A percentile compares a stretch with the other conserved stretches of the same genome.
Conservation (phyloP, 2,329 filamentous ascomycete genomes). For the Tolypocladium pustulatum region DNA sequence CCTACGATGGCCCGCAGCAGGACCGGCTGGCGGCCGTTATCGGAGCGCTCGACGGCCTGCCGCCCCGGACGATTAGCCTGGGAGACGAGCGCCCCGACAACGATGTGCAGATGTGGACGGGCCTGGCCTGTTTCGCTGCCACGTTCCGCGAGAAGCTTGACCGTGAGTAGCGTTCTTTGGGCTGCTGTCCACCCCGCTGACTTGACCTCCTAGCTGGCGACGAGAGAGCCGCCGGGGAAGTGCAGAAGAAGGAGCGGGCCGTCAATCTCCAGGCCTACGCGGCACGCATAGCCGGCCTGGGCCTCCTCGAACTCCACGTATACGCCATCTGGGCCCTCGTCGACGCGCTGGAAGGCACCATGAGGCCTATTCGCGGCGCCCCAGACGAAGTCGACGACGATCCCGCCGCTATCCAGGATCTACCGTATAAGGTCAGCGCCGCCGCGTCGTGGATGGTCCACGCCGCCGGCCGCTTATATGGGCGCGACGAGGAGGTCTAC, state of each 20-base stretch:
- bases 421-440: slow-evolving; percentile 3
- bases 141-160: too few species aligned
- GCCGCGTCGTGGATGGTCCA: slow-evolving; percentile 5
- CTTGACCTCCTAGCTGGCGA: neutral
- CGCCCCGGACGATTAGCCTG: neutral
- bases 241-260: neutral
- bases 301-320: neutral
- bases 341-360: slow-evolving; percentile 7
- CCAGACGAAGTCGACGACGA: slow-evolving; percentile 7
- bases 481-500: slow-evolving; percentile 6
- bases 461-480: slow-evolving; percentile 4
- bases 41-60: slow-evolving; percentile 3
- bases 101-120: slow-evolving; percentile 2
- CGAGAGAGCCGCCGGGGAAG: neutral
- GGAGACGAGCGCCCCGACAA: neutral
- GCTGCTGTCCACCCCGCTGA: neutral
- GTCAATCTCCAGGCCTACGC: neutral
- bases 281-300: slow-evolving; percentile 3
- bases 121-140: slow-evolving; percentile 3
- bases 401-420: neutral
- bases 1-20: slow-evolving; percentile 7
- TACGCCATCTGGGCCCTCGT: slow-evolving; percentile 9
- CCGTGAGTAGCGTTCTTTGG: neutral
- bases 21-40: slow-evolving; percentile 4
- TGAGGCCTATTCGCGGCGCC: slow-evolving; percentile 5